Evolutionary conservation across 1,139 yeast species (phyloP).

Genomic region (Lodderomyces theae): DNA sequence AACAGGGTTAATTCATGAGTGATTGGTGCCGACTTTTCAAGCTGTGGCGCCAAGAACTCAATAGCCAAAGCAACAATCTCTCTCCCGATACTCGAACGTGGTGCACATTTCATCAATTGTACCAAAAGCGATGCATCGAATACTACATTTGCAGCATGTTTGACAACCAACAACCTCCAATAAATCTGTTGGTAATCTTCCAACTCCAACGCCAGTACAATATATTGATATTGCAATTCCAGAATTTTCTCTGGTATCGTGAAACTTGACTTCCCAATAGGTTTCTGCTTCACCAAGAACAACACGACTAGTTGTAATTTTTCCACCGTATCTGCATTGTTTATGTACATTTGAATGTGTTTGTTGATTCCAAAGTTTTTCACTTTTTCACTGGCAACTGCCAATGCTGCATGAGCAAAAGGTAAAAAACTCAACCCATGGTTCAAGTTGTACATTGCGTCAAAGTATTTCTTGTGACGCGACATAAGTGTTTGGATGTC

Average conservation of each 20-base stretch:
- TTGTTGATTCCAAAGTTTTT: slow-evolving; percentile 44
- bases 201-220: slow-evolving; percentile 2
- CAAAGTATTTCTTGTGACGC: slow-evolving; percentile 43
- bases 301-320: slow-evolving; percentile 1
- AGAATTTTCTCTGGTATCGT: slow-evolving; percentile 5
- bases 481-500: slow-evolving; percentile 50
- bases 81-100: slow-evolving; percentile 3
- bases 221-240: slow-evolving; percentile 1
- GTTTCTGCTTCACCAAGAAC: slow-evolving; percentile 21
- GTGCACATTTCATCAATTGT: slow-evolving; percentile 13
- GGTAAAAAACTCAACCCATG: slow-evolving; percentile 41
- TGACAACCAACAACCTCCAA: slow-evolving; percentile 15
- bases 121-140: slow-evolving; percentile 11
- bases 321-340: slow-evolving; percentile 20
- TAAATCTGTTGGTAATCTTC: slow-evolving; percentile 7
- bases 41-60: background rate
- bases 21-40: background rate
- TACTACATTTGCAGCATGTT: slow-evolving; percentile 4
- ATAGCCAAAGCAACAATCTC: slow-evolving; percentile 1
- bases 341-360: slow-evolving; percentile 50
- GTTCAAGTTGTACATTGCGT: slow-evolving; percentile 28
- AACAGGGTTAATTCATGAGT: background rate
- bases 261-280: slow-evolving; percentile 13
- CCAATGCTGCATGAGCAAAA: slow-evolving; percentile 48
- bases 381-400: slow-evolving; percentile 44